phyloP scores from a whole-genome alignment of 192 early-diverging fungal species.

The Phlyctochytrium bullatum region DNA sequence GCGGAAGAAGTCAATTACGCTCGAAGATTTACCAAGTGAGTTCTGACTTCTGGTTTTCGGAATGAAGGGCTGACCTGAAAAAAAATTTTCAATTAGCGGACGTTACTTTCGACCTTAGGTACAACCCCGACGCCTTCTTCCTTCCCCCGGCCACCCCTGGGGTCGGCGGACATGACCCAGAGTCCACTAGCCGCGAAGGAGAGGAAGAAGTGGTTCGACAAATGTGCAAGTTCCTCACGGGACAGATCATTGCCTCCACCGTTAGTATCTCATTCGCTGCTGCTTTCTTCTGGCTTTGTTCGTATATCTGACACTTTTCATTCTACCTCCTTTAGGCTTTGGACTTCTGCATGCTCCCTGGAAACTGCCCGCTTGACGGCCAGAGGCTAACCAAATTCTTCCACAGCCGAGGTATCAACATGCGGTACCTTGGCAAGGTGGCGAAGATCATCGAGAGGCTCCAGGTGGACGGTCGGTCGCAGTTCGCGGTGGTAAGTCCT shows the following conservation, averaged over 20 bases:
- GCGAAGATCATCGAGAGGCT: conserved; percentile 61
- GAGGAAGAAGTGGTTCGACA: conserved; percentile 69
- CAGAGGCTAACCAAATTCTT: conserved; percentile 72
- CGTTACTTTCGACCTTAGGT: conserved; percentile 42
- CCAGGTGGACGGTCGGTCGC: conserved; percentile 25
- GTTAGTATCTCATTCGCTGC: conserved; percentile 10
- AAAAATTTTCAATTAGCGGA: conserved; percentile 1
- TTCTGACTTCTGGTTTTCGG: too few species aligned
- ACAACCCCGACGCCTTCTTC: conserved; percentile 56
- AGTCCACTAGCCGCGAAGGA: conserved; percentile 34
- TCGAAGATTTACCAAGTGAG: too few species aligned
- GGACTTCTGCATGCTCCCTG: conserved; percentile 31
- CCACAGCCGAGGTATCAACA: conserved; percentile 95
- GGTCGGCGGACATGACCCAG: conserved; percentile 15
- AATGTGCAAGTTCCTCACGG: conserved; percentile 73
- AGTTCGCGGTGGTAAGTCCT: too few species aligned
- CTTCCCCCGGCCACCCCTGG: conserved; percentile 12
- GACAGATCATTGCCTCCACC: conserved; percentile 41
- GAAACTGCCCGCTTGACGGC: conserved; percentile 69
- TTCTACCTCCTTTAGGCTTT: conserved; percentile 23
- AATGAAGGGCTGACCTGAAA: too few species aligned
- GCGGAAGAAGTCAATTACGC: too few species aligned
- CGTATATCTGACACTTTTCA: neutral
- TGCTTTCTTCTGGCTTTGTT: conserved; percentile 1
- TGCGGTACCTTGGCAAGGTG: conserved; percentile 89